phyloP scores from a whole-genome alignment of 2,329 filamentous ascomycete genomes.

The Fusarium pseudograminearum region DNA sequence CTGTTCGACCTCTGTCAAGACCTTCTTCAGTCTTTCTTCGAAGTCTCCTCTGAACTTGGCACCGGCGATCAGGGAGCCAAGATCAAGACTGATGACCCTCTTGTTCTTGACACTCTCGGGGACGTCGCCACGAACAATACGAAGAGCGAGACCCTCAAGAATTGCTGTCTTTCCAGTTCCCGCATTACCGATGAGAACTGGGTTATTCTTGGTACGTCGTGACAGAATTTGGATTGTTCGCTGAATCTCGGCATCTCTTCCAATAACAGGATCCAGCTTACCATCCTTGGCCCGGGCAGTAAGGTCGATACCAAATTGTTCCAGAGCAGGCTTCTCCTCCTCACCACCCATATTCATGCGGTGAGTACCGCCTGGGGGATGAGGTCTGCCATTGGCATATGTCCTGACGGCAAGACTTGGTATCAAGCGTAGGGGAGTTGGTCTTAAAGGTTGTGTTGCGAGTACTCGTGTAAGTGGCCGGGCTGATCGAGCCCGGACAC shows the following conservation, averaged over 20 bases:
- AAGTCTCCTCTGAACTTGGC: slow-evolving; percentile 97
- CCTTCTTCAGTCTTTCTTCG: slow-evolving; percentile 91
- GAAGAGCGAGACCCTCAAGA: slow-evolving; percentile 86
- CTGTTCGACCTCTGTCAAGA: slow-evolving; percentile 90
- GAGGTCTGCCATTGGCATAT: slow-evolving; percentile 80
- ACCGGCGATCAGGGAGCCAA: slow-evolving; percentile 93
- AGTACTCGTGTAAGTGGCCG: slow-evolving; percentile 48
- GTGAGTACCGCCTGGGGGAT: slow-evolving; percentile 91
- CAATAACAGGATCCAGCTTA: slow-evolving; percentile 96
- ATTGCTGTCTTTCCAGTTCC: slow-evolving; percentile 96
- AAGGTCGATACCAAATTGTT: slow-evolving; percentile 91
- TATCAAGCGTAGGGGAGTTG: slow-evolving; percentile 48
- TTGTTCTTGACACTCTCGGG: slow-evolving; percentile 98
- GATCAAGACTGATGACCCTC: slow-evolving; percentile 84
- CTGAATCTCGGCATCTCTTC: slow-evolving; percentile 90
- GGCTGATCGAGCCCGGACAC: slow-evolving; percentile 47
- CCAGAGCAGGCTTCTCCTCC: slow-evolving; percentile 85
- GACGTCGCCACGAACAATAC: slow-evolving; percentile 92
- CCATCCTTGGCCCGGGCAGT: slow-evolving; percentile 87
- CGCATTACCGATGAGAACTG: slow-evolving; percentile 90
- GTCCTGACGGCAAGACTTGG: slow-evolving; percentile 59
- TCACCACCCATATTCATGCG: slow-evolving; percentile 87
- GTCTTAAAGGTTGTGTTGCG: slow-evolving; percentile 40
- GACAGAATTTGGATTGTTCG: slow-evolving; percentile 95
- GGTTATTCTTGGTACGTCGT: slow-evolving; percentile 93